phyloP scores from a whole-genome alignment of 2,329 filamentous ascomycete genomes.

The Fusarium pseudograminearum region DNA sequence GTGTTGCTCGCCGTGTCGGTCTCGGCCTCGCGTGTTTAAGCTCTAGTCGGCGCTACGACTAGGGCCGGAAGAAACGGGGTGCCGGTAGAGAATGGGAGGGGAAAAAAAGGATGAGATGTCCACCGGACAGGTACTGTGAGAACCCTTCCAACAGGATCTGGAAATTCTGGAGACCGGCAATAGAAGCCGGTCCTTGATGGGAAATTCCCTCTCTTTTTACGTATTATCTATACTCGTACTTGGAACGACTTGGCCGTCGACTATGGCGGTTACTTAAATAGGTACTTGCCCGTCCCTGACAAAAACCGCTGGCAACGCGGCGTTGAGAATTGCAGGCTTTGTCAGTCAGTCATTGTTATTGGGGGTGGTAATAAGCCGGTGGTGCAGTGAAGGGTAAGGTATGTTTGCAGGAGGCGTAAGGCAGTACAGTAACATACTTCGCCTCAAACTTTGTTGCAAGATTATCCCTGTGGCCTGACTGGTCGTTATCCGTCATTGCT shows the following conservation, averaged over 20 bases:
- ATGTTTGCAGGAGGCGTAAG: slow-evolving; percentile 5
- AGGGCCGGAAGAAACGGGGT: slow-evolving; percentile 39
- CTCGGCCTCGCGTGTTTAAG: slow-evolving; percentile 41
- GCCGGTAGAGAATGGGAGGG: slow-evolving; percentile 26
- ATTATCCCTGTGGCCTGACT: slow-evolving; percentile 23
- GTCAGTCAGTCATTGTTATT: not conserved
- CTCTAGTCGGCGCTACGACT: slow-evolving; percentile 36
- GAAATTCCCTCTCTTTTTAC: slow-evolving; percentile 35
- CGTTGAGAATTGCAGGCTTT: slow-evolving; percentile 13
- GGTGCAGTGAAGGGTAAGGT: slow-evolving; percentile 28
- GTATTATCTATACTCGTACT: not conserved
- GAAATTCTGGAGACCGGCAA: slow-evolving; percentile 37
- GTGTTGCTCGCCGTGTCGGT: slow-evolving; percentile 32
- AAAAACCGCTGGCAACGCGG: slow-evolving; percentile 5
- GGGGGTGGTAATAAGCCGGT: slow-evolving; percentile 34
- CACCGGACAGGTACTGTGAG: slow-evolving; percentile 19
- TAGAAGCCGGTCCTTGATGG: slow-evolving; percentile 28
- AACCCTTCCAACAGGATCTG: slow-evolving; percentile 19
- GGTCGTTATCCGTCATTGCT: slow-evolving; percentile 5
- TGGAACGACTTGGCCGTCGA: slow-evolving; percentile 3
- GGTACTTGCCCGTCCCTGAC: not conserved
- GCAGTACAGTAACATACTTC: slow-evolving; percentile 3
- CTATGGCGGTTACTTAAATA: slow-evolving; percentile 10
- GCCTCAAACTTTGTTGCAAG: slow-evolving; percentile 26
- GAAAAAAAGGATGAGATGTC: slow-evolving; percentile 17